Evolutionary conservation across 2,329 filamentous ascomycete genomes (phyloP).

Genomic region (Rhexocercosporidium sp.): DNA sequence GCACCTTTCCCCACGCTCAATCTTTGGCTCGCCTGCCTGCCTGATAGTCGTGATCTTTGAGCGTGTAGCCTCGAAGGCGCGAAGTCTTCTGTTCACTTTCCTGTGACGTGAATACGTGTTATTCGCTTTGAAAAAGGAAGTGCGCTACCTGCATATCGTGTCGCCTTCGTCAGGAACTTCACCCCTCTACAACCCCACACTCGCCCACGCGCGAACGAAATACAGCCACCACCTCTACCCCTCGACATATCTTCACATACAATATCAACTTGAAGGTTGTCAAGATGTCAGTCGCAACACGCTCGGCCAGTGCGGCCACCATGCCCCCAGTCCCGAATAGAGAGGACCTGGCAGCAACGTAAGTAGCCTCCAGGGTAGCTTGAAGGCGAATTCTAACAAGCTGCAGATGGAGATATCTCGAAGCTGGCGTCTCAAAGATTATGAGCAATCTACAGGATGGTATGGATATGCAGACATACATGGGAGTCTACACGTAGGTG

Average conservation of each 20-base stretch:
- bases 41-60: background rate
- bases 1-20: background rate
- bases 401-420: slow-evolving; percentile 84
- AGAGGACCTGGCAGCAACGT: slow-evolving; percentile 69
- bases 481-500: slow-evolving; percentile 89
- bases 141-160: background rate
- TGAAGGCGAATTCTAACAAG: slow-evolving; percentile 21
- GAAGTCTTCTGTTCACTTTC: background rate
- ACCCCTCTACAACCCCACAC: slow-evolving; percentile 13
- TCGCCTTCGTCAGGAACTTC: background rate
- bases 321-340: slow-evolving; percentile 65
- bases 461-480: slow-evolving; percentile 95
- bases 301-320: background rate
- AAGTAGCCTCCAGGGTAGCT: slow-evolving; percentile 43
- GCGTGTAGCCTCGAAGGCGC: slow-evolving; percentile 16
- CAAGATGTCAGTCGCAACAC: slow-evolving; percentile 7
- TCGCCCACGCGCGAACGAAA: background rate
- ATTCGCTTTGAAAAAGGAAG: background rate
- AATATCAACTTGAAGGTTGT: background rate
- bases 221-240: background rate
- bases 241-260: background rate
- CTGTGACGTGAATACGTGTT: background rate
- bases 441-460: slow-evolving; percentile 92
- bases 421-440: slow-evolving; percentile 86
- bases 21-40: background rate